These are phyloP conservation scores for Deinandra increscens DNA, from an alignment of 129 eudicot species.

Conservation along the genomic window DNA sequence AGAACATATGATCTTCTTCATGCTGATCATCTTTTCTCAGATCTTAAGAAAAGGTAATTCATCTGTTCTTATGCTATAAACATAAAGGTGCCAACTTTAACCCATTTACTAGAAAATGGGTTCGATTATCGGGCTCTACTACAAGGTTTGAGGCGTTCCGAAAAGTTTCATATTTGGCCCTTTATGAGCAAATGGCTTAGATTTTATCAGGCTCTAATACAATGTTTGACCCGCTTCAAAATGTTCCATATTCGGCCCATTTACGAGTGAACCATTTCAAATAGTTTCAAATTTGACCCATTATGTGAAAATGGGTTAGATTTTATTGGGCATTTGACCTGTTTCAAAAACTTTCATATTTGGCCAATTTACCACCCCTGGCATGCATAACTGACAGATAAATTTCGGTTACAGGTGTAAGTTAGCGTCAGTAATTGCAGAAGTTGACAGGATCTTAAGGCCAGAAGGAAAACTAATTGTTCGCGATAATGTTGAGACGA, in stretches of 20 bases:
- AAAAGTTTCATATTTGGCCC: too few species aligned
- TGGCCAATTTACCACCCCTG: background rate
- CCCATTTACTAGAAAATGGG: slow-evolving; percentile 9
- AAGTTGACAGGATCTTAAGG: slow-evolving; percentile 58
- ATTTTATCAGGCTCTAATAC: too few species aligned
- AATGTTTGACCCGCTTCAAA: too few species aligned
- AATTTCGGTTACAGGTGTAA: slow-evolving; percentile 45
- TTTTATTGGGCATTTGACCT: background rate
- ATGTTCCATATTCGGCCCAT: too few species aligned
- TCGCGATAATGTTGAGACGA: slow-evolving; percentile 48
- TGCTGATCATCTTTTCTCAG: slow-evolving; percentile 61
- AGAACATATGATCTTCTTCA: slow-evolving; percentile 68
- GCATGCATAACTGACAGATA: background rate
- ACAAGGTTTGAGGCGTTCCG: too few species aligned
- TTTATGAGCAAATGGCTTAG: too few species aligned
- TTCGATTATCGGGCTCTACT: too few species aligned
- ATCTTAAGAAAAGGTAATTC: slow-evolving; percentile 51
- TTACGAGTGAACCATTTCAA: too few species aligned
- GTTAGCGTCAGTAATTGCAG: slow-evolving; percentile 51
- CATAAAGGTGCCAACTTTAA: background rate
- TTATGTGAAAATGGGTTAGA: background rate
- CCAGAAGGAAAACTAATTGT: slow-evolving; percentile 55
- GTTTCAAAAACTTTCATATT: background rate
- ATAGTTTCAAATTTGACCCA: too few species aligned
- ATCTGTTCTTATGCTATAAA: background rate